Base-by-base conservation (phyloP, 31 red algal species). In the Odonthalia washingtoniensis region DNA sequence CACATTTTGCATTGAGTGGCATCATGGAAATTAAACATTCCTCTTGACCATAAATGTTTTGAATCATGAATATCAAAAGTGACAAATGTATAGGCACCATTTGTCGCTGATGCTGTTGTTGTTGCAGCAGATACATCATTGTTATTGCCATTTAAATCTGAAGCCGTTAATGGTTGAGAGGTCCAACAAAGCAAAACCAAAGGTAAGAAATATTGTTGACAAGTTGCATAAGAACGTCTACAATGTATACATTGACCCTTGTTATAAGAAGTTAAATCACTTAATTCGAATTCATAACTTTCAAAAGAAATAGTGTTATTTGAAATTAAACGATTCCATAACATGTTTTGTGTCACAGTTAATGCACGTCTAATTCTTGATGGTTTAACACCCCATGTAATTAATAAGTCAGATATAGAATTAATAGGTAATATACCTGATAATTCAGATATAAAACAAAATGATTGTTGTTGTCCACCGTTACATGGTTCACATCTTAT, bases 81-180 rank as follows among this genome's bases (percentile, higher is more conserved):
- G 66, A 91, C 65, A 80, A 84, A 91, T 16, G 89, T 83, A 62
- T 85, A 91, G 57, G 83, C 80, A 38, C 70, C 43, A 63, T 75
- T 72, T 27, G 70, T 46, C 5, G 24, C 32, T 4, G 2, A 32
- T 18, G 21, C 52, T 45, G 45, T 53, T 32, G 37, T 44, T 40
- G 78, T 66, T 75, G 80, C 53, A 31, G 21, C 35, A 24, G 34
- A 49, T 61, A 53, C 53, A n/a, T 52, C 42, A 65, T 75, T 46
- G 30, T 81, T 46, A 14, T 57, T 9, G 9, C 49, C 49, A 57
- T 57, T 21, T n/a, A n/a, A n/a, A n/a, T n/a, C n/a, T n/a, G n/a
- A n/a, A 21, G 49, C 49, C 21, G 49, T 14, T 14, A 9, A 9
- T 21, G 12, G 12, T 21, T 14, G 21, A 9, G 49, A 57, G 49